These are phyloP conservation scores for Candida morakotiae DNA, from an alignment of 805 yeast species.

Conservation along the genomic window DNA sequence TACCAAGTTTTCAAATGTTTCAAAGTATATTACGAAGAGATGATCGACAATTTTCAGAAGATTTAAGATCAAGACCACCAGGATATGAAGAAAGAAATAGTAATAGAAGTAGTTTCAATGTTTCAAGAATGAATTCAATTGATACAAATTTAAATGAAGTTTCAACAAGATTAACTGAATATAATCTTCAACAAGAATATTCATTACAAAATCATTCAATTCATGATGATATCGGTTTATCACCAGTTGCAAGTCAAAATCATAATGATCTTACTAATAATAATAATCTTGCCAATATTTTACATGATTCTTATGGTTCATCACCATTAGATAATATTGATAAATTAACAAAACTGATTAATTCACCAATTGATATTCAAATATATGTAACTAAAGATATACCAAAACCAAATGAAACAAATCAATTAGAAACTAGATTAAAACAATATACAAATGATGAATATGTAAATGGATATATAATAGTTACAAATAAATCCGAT, in stretches of 20 bases:
- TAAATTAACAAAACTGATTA: constrained; percentile 37
- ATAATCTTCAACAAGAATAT: constrained; percentile 6
- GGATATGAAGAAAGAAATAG: constrained; percentile 34
- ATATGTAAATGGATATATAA: constrained; percentile 41
- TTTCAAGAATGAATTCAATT: constrained; percentile 2
- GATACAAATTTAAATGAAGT: constrained; percentile 9
- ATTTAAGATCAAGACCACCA: constrained; percentile 30
- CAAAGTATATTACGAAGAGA: constrained; percentile 45
- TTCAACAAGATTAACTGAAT: constrained; percentile 11
- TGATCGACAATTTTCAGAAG: constrained; percentile 35
- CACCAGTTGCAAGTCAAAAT: constrained; percentile 1
- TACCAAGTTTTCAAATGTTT: constrained; percentile 70
- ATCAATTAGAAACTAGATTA: constrained; percentile 42
- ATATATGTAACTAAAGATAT: constrained; percentile 51
- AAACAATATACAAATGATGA: constrained; percentile 42
- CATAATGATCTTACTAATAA: too few relatives aligned
- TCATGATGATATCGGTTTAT: neutral
- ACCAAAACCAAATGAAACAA: constrained; percentile 39
- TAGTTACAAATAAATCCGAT: constrained; percentile 44
- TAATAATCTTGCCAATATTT: constrained; percentile 7
- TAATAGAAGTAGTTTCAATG: constrained; percentile 17
- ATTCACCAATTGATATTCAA: constrained; percentile 45
- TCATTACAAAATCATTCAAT: constrained; percentile 10
- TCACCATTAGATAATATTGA: constrained; percentile 51
- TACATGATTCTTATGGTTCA: constrained; percentile 30